Base-by-base conservation (phyloP, 139 green algal species). In the Chlamydomonas incerta region DNA sequence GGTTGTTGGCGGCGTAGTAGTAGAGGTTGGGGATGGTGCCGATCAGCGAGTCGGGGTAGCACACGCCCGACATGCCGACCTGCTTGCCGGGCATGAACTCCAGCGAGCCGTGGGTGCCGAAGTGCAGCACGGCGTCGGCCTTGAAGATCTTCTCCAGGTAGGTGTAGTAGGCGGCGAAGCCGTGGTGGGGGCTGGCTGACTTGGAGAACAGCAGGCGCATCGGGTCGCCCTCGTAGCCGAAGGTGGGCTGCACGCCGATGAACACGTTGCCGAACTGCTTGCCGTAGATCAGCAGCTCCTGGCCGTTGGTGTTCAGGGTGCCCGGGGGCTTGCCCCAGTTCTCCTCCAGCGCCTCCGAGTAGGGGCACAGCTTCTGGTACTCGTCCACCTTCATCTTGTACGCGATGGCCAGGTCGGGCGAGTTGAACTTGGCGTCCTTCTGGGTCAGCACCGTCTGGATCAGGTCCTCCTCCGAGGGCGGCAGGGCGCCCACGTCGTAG, bases 1-100 rank as follows among this genome's bases (percentile, higher is more conserved):
- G 98, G 94, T 99, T 99, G 96, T 99, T 99, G 90, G 98, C 98
- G 20, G 98, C 98, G 83, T 99, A 99, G 94, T 99, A 99, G 95
- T 99, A 99, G 72, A 99, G 86, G 94, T 99, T 99, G 90, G 98
- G 98, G 87, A 99, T 98, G 93, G 71, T 95, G 85, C 96, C 96
- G 66, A 99, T 99, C 23, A 99, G 95, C 74, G 90, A 94, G 93
- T 99, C 98, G 24, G 98, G 98, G 94, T 99, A 99, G 96, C 98
- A 99, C 70, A 91, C 90, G 83, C 96, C 97, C 23, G 90, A 94
- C 98, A 99, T 99, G 90, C 98, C 98, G 9, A 99, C 96, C 92
- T 96, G 93, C 95, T 99, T 99, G 57, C 98, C 98, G 31, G 98
- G 98, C 98, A 99, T 99, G 95, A 99, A 99, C 94, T 99, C 98